A percentile compares a stretch with the other conserved stretches of the same genome.
These are phyloP conservation scores for Cytospora chrysosperma DNA, from an alignment of 2,329 filamentous ascomycete genomes.

Conservation along the genomic window DNA sequence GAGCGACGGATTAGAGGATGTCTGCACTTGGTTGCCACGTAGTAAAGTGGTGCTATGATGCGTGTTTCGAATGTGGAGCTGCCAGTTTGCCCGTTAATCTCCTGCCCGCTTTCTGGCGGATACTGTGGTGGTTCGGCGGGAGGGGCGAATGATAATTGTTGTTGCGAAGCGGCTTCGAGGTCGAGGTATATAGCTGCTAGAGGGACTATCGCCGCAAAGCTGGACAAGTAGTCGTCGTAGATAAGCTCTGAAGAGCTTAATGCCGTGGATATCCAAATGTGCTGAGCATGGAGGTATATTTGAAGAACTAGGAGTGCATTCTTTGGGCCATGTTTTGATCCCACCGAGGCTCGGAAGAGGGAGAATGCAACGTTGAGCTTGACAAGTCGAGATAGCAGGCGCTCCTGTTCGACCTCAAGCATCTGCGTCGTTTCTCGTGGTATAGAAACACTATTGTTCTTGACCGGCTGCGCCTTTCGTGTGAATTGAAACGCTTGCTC, in stretches of 20 bases:
- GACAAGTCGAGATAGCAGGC: conserved; percentile 33
- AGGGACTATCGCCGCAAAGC: conserved; percentile 38
- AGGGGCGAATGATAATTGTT: background rate
- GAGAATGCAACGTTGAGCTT: conserved; percentile 35
- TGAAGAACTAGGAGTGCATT: conserved; percentile 32
- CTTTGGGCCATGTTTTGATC: conserved; percentile 25
- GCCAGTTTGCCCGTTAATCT: conserved; percentile 2
- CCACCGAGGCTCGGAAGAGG: conserved; percentile 30
- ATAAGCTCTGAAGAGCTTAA: conserved; percentile 32
- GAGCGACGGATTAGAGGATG: conserved; percentile 40
- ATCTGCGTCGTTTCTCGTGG: conserved; percentile 28
- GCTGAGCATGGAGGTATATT: conserved; percentile 35
- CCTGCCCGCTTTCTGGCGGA: conserved; percentile 13
- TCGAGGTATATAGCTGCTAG: conserved; percentile 33
- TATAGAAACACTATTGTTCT: conserved; percentile 30
- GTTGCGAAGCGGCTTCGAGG: conserved; percentile 7
- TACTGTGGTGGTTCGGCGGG: conserved; percentile 22
- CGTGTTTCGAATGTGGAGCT: conserved; percentile 41
- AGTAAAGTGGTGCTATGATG: conserved; percentile 40
- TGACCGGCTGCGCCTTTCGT: conserved; percentile 29
- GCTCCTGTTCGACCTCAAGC: conserved; percentile 36
- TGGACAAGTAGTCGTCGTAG: conserved; percentile 34
- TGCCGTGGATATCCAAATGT: conserved; percentile 36
- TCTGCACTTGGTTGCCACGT: conserved; percentile 38
- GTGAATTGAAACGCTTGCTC: conserved; percentile 42